Evolutionary conservation across 495 filamentous ascomycete genomes (phyloP).

Genomic region (Beverwykella pulmonaria): DNA sequence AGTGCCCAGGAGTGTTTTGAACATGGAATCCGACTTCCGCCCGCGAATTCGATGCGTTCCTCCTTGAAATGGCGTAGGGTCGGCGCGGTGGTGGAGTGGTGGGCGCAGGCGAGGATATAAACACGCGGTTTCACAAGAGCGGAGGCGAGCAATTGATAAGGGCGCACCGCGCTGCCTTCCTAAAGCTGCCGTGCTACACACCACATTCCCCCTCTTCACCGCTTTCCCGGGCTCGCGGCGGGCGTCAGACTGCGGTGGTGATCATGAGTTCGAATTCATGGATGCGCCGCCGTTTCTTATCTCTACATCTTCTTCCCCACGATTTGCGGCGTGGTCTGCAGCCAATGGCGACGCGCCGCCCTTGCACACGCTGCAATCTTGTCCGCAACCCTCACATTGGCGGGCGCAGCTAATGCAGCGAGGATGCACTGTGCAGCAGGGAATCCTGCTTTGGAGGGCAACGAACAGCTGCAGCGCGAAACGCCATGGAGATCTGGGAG

Average conservation of each 20-base stretch:
- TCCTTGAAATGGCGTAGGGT: not conserved
- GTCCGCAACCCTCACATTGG: not conserved
- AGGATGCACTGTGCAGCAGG: slow-evolving; percentile 3
- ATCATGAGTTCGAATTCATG: slow-evolving; percentile 15
- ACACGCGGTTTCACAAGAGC: slow-evolving; percentile 10
- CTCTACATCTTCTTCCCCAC: slow-evolving; percentile 24
- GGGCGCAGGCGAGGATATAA: not conserved
- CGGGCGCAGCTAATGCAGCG: slow-evolving; percentile 9
- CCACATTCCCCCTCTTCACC: slow-evolving; percentile 21
- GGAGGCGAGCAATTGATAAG: slow-evolving; percentile 12
- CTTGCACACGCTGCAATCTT: not conserved
- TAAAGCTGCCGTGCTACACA: slow-evolving; percentile 9
- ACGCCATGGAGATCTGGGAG: not conserved
- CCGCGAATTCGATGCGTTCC: not conserved
- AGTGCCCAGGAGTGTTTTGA: slow-evolving; percentile 30
- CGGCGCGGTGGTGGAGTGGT: not conserved
- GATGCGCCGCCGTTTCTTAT: slow-evolving; percentile 21
- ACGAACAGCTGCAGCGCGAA: not conserved
- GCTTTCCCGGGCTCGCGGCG: slow-evolving; percentile 4
- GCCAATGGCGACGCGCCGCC: slow-evolving; percentile 15
- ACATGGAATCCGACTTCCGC: slow-evolving; percentile 23
- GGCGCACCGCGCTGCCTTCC: slow-evolving; percentile 8
- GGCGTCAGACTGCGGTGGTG: slow-evolving; percentile 3
- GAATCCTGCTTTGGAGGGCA: not conserved
- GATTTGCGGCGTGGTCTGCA: slow-evolving; percentile 8